Percentiles rank a stretch among this genome's conserved stretches.
These are phyloP conservation scores for Coelastrella sp. DNA, from an alignment of 139 green algal species.

Conservation along the genomic window DNA sequence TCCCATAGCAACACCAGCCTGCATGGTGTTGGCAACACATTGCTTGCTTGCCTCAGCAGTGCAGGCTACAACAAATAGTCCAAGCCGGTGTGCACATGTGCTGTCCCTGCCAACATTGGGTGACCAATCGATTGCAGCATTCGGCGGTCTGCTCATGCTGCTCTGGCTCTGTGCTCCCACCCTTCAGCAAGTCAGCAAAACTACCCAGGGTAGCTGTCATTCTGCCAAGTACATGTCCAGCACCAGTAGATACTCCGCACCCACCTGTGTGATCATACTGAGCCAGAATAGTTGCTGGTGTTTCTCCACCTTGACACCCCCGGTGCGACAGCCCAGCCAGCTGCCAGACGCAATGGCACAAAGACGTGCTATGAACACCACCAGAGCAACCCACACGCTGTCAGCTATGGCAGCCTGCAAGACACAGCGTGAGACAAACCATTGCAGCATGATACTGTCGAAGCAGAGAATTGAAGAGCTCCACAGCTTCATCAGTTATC, in stretches of 20 bases:
- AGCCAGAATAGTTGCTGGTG: slow-evolving; percentile 77
- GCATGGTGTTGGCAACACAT: neutral
- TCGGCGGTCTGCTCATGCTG: too few relatives aligned
- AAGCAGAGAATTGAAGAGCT: too few relatives aligned
- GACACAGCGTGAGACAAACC: neutral
- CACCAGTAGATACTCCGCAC: neutral
- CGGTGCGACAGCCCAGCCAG: slow-evolving; percentile 72
- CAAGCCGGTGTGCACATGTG: too few relatives aligned
- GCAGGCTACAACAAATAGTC: too few relatives aligned
- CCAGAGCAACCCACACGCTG: slow-evolving; percentile 70
- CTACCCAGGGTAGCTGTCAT: too few relatives aligned
- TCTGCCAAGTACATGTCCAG: neutral
- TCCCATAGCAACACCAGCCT: slow-evolving; percentile 88
- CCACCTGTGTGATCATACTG: slow-evolving; percentile 90
- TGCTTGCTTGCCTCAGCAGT: too few relatives aligned
- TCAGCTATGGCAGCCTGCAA: slow-evolving; percentile 71
- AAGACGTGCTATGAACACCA: slow-evolving; percentile 73
- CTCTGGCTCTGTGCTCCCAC: too few relatives aligned
- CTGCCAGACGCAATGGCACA: slow-evolving; percentile 73
- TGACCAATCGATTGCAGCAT: too few relatives aligned
- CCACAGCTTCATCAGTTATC: too few relatives aligned
- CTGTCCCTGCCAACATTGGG: too few relatives aligned
- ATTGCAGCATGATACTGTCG: neutral
- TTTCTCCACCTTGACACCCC: slow-evolving; percentile 53
- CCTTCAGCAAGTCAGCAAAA: too few relatives aligned